Conservation (phyloP, 2,329 filamentous ascomycete species). For the Aspergillus sojae region DNA sequence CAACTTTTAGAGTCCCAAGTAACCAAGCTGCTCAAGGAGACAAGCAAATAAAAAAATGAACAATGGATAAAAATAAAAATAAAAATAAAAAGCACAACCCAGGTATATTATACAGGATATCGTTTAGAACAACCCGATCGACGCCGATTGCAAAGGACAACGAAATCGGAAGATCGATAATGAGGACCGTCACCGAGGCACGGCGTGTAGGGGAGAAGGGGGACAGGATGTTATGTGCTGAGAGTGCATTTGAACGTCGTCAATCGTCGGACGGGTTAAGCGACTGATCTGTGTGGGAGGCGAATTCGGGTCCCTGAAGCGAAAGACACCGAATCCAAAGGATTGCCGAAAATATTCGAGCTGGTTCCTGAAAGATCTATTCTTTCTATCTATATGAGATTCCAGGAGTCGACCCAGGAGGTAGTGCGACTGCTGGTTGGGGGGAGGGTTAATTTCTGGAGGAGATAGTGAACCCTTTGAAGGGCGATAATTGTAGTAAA, state of each 20-base stretch:
- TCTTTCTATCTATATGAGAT: background rate
- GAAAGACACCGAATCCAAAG: background rate
- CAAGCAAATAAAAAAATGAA: conserved; percentile 19
- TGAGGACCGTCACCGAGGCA: conserved; percentile 47
- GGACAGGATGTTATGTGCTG: conserved; percentile 40
- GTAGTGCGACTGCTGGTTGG: background rate
- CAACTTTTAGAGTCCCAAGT: conserved; percentile 21
- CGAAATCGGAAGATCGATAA: conserved; percentile 25
- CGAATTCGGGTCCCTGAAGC: conserved; percentile 4
- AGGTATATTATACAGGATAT: conserved; percentile 52
- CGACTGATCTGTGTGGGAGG: conserved; percentile 10
- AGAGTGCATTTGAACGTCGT: conserved; percentile 50
- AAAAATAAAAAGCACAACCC: conserved; percentile 29
- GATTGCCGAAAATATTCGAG: background rate
- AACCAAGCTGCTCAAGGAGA: conserved; percentile 17
- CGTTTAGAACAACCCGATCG: conserved; percentile 37
- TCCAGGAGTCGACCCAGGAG: background rate
- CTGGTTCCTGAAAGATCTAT: background rate
- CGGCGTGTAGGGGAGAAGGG: conserved; percentile 46
- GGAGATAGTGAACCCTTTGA: background rate
- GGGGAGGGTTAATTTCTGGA: too few species aligned
- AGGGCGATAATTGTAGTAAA: background rate
- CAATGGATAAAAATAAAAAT: conserved; percentile 16
- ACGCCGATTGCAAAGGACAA: conserved; percentile 35
- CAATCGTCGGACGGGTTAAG: conserved; percentile 25